Conservation (phyloP, 495 filamentous ascomycete species). For the Hyphodiscus hymeniophilus region DNA sequence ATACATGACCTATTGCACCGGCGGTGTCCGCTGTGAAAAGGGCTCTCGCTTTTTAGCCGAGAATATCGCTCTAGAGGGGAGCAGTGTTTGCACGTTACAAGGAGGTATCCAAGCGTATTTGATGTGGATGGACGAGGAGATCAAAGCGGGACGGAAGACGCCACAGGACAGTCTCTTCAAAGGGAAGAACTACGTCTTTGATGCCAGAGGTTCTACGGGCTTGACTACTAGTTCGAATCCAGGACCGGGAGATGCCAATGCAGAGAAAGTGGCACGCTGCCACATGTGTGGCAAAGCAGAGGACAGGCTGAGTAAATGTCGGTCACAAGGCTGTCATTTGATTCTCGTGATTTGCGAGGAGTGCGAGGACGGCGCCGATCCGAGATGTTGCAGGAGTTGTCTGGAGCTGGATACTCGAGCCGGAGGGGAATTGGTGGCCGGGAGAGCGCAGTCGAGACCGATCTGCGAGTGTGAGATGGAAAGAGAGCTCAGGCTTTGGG, state of each 20-base stretch:
- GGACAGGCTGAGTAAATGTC: conserved; percentile 21
- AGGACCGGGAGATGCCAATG: not conserved
- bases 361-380: conserved; percentile 9
- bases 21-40: conserved; percentile 24
- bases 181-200: conserved; percentile 24
- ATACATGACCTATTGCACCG: conserved; percentile 22
- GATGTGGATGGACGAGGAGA: conserved; percentile 22
- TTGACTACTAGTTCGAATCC: not conserved
- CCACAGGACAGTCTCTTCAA: conserved; percentile 17
- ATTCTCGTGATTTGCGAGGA: conserved; percentile 18
- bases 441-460: not conserved
- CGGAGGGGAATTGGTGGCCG: too few relatives aligned
- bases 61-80: conserved; percentile 6
- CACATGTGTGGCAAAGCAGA: conserved; percentile 10
- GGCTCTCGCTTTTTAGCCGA: conserved; percentile 18
- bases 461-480: conserved; percentile 22
- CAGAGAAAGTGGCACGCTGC: conserved; percentile 16
- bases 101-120: conserved; percentile 23
- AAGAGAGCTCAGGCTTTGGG: conserved; percentile 19
- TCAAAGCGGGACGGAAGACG: conserved; percentile 12
- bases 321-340: conserved; percentile 19
- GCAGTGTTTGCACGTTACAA: conserved; percentile 16
- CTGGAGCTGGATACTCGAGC: conserved; percentile 14
- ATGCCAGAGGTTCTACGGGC: conserved; percentile 19
- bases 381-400: conserved; percentile 20